Evolutionary conservation across 805 yeast genomes (phyloP), one percentile per base, ranked within the genome.

Genomic region (Metschnikowia dekortorum): DNA sequence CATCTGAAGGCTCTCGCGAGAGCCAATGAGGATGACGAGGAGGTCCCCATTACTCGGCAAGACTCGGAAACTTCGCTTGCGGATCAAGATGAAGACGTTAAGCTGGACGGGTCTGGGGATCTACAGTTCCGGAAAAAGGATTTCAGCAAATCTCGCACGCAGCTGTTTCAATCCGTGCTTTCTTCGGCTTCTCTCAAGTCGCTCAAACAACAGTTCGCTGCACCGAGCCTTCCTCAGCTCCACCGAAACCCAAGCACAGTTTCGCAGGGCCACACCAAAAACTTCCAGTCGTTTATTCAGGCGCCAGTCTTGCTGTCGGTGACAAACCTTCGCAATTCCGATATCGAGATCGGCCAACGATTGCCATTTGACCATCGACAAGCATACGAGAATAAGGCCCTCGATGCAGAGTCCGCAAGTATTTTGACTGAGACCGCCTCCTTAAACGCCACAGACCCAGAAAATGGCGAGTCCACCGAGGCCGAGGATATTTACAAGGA

Each of bases 261-360:
- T 14, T 50, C 51, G 40, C 55, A 49, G 36, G 47, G 43, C 14
- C 52, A 56, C 39, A 47, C 53, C 33, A 58, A 69, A 56, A 69
- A 74, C 58, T 71, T 72, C 61, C 78, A 74, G 61, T 67, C 73
- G 22, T 73, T 70, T 51, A 74, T 74, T 48, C 78, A 74, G 59
- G 78, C 77, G 1, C 78, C 78, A 1, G 77, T 72, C 4, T 60
- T 74, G 41, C 69, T 73, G 37, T 63, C 70, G 50, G 68, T 70
- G 39, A 52, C 72, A 16, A 69, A 65, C 44, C 57, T 64, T 39
- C 68, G 64, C 34, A 51, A 50, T n/a, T 58, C 55, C 18, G 70
- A 70, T 32, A 54, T 65, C 6, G 70, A 66, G 45, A 74, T 74
- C n/a, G 78, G 78, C 26, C 68, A 69, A 48, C 71, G 68, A 49